Conservation (phyloP, 257 asterid genomes). For the Salvia splendens region DNA sequence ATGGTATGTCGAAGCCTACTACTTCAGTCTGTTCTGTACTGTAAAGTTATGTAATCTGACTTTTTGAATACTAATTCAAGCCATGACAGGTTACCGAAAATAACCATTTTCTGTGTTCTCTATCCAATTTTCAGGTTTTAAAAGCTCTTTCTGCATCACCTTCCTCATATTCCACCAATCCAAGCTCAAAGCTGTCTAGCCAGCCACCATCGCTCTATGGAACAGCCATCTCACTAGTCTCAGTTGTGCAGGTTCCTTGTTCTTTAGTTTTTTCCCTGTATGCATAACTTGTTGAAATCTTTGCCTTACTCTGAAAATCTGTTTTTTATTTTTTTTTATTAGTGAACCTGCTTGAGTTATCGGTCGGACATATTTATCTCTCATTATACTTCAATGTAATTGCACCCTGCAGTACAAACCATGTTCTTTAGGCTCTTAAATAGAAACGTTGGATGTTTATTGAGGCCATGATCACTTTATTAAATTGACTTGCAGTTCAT, state of each 20-base stretch:
- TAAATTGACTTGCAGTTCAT: background rate
- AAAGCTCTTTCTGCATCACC: slow-evolving; percentile 77
- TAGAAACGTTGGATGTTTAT: background rate
- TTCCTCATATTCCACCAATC: slow-evolving; percentile 74
- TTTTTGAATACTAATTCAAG: background rate
- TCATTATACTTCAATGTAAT: background rate
- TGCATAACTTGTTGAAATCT: background rate
- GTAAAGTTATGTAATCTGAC: background rate
- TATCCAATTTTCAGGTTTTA: slow-evolving; percentile 46
- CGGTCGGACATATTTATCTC: background rate
- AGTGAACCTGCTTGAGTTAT: background rate
- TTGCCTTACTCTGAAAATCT: background rate
- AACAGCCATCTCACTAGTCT: slow-evolving; percentile 67
- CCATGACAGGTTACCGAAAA: slow-evolving; percentile 8
- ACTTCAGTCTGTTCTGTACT: slow-evolving; percentile 7
- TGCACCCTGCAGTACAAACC: background rate
- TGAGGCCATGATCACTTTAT: background rate
- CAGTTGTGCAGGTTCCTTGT: slow-evolving; percentile 65
- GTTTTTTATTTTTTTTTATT: background rate
- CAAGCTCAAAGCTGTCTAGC: slow-evolving; percentile 50
- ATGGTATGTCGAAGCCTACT: slow-evolving; percentile 47
- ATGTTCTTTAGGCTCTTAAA: background rate
- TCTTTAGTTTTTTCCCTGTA: background rate
- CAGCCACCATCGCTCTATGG: slow-evolving; percentile 72
- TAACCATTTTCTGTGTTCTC: slow-evolving; percentile 23